These are phyloP conservation scores for Fraxinus xanthoxyloides DNA, from an alignment of 305 asterid species.

Conservation along the genomic window DNA sequence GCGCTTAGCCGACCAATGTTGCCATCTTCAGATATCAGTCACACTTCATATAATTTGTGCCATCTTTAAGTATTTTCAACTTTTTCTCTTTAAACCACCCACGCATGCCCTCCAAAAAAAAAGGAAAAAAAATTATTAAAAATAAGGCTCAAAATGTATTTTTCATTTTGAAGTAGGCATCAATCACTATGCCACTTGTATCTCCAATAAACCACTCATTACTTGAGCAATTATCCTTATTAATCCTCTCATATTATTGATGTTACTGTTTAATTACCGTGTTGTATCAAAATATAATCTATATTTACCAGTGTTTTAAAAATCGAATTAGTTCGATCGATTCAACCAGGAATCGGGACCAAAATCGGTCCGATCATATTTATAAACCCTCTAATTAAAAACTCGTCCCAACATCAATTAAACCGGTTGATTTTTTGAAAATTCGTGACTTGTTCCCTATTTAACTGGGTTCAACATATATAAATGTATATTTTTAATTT, in stretches of 20 bases:
- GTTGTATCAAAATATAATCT: background rate
- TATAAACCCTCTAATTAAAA: no score
- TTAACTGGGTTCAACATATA: no score
- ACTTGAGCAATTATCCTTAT: background rate
- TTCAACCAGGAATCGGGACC: no score
- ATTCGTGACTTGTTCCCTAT: no score
- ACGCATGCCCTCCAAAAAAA: background rate
- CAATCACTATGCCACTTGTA: background rate
- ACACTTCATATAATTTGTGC: background rate
- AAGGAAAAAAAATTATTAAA: no score
- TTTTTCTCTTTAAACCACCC: background rate
- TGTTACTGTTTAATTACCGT: background rate
- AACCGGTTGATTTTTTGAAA: no score
- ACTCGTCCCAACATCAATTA: no score
- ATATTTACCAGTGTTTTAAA: background rate
- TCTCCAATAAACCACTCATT: background rate
- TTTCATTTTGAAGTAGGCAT: background rate
- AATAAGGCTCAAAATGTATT: background rate
- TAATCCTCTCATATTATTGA: background rate
- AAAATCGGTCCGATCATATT: no score
- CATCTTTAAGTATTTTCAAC: background rate
- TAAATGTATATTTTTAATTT: no score
- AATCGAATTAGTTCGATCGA: no score
- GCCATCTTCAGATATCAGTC: background rate
- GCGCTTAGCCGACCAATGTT: slow-evolving; percentile 43